Evolutionary conservation across 2,329 filamentous ascomycete species (phyloP).

Genomic region (Pseudogymnoascus sp.): DNA sequence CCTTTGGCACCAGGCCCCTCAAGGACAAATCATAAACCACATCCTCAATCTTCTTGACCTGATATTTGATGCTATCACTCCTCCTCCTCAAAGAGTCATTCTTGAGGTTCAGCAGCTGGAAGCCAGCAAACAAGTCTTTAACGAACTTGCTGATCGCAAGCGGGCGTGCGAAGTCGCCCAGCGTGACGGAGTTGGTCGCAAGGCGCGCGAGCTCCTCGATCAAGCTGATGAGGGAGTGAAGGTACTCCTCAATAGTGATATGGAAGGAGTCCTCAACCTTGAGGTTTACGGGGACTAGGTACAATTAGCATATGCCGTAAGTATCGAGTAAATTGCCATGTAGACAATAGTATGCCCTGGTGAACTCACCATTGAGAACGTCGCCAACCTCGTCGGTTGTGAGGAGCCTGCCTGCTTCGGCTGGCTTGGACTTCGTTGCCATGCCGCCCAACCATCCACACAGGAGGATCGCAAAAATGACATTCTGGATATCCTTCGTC

Average conservation of each 20-base stretch:
- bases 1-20: conserved; percentile 62
- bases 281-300: conserved; percentile 75
- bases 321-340: neutral
- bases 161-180: conserved; percentile 79
- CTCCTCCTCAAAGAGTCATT: conserved; percentile 84
- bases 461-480: conserved; percentile 50
- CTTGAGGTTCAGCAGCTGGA: conserved; percentile 95
- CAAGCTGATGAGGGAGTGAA: conserved; percentile 76
- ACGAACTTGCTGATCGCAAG: conserved; percentile 84
- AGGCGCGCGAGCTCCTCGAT: conserved; percentile 86
- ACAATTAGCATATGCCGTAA: conserved; percentile 11
- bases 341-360: neutral
- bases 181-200: conserved; percentile 87
- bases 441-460: conserved; percentile 75
- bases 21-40: conserved; percentile 93
- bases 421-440: conserved; percentile 42
- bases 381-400: conserved; percentile 82
- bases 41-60: conserved; percentile 95
- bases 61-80: conserved; percentile 92
- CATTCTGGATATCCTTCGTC: conserved; percentile 75
- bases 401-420: conserved; percentile 58
- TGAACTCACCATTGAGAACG: conserved; percentile 57
- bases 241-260: conserved; percentile 93
- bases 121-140: conserved; percentile 91
- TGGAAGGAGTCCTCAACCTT: conserved; percentile 89